A percentile compares a stretch with the other conserved stretches of the same genome.
Conservation (phyloP, 306 rosid genomes). For the Cucumis hystrix region DNA sequence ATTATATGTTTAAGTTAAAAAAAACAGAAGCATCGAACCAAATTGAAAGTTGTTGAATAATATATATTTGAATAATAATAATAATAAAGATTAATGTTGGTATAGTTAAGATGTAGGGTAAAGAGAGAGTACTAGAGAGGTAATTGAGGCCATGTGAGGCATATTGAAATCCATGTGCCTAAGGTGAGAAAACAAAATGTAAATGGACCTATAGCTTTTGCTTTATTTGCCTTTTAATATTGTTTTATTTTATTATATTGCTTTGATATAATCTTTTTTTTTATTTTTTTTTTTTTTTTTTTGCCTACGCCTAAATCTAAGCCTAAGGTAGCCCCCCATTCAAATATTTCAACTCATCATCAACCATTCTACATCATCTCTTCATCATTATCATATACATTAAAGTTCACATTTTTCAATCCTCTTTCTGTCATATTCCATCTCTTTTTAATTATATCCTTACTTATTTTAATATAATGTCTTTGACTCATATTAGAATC, state of each 20-base stretch:
- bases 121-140: not conserved
- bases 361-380: not conserved
- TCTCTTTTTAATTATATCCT: not conserved
- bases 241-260: not conserved
- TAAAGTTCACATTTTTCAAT: not conserved
- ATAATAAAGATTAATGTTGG: not conserved
- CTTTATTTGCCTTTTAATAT: not conserved
- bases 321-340: not conserved
- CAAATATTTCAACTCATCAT: not conserved
- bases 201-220: not conserved
- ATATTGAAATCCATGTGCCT: not conserved
- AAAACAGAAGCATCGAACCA: not conserved
- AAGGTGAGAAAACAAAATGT: not conserved
- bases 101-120: not conserved
- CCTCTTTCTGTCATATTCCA: not conserved
- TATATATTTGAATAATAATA: not conserved
- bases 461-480: not conserved
- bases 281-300: no score
- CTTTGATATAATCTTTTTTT: not conserved
- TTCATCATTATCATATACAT: not conserved
- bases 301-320: no score
- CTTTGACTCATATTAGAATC: not conserved
- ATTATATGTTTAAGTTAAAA: no score
- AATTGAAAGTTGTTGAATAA: not conserved
- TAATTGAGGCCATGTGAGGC: slow-evolving; percentile 6